Base-by-base conservation (phyloP, 495 filamentous ascomycete genomes). In the Trichodelitschia bisporula region DNA sequence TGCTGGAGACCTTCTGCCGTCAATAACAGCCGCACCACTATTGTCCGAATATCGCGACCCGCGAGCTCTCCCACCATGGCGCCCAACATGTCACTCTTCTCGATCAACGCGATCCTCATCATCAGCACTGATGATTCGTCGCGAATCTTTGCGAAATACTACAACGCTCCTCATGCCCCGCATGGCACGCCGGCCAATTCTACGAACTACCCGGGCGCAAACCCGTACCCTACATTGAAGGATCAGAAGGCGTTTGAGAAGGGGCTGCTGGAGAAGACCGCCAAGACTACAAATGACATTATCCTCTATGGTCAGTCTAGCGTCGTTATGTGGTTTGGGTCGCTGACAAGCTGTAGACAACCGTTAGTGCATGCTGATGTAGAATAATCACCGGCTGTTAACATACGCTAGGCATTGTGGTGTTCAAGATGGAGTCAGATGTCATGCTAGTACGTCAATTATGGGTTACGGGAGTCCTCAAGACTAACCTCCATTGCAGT, bases 361-460 rank as follows among this genome's bases (percentile, higher is more conserved):
- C n/a, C n/a, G n/a, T n/a, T n/a, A n/a, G n/a, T n/a, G n/a, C n/a
- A n/a, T n/a, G n/a, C n/a, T n/a, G n/a, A n/a, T n/a, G n/a, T n/a
- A n/a, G n/a, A n/a, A n/a, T n/a, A n/a, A n/a, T n/a, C n/a, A n/a
- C n/a, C n/a, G n/a, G n/a, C n/a, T n/a, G n/a, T n/a, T n/a, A n/a
- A n/a, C n/a, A n/a, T n/a, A n/a, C n/a, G n/a, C n/a, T n/a, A n/a
- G n/a, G n/a, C n/a, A n/a, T n/a, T n/a, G n/a, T n/a, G n/a, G 77
- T 95, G 19, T 99, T 90, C 62, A 95, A 95, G 66, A 72, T 72
- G 55, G 86, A 97, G 59, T 77, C 75, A 40, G 86, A 99, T 52
- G 79, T 99, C 17, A 89, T 90, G 69, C 61, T 97, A n/a, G n/a
- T n/a, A n/a, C n/a, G n/a, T n/a, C n/a, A n/a, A n/a, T n/a, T n/a